Conservation (phyloP, 164 flowering plant genomes). For the Protea cynaroides region DNA sequence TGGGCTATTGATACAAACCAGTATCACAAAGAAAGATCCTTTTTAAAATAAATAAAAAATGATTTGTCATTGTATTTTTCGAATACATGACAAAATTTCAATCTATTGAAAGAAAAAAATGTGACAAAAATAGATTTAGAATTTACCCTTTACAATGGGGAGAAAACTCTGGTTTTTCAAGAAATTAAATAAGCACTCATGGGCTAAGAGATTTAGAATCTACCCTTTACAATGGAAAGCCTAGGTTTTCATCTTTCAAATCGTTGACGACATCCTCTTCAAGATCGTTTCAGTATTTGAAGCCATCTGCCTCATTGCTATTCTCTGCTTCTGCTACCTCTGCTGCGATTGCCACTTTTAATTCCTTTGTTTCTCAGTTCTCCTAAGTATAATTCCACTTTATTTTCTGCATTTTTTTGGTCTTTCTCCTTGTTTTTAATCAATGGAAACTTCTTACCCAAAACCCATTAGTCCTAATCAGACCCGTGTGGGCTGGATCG, state of each 20-base stretch:
- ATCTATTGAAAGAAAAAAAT: too few relatives aligned
- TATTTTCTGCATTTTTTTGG: too few relatives aligned
- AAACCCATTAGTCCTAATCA: slow-evolving; percentile 34
- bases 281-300: slow-evolving; percentile 36
- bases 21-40: too few relatives aligned
- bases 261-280: slow-evolving; percentile 34
- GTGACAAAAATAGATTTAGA: too few relatives aligned
- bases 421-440: too few relatives aligned
- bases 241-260: slow-evolving; percentile 11
- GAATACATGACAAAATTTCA: too few relatives aligned
- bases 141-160: too few relatives aligned
- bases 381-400: too few relatives aligned
- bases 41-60: too few relatives aligned
- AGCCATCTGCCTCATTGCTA: slow-evolving; percentile 31
- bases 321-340: slow-evolving; percentile 36
- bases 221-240: slow-evolving; percentile 9
- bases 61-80: too few relatives aligned
- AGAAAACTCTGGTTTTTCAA: slow-evolving; percentile 5
- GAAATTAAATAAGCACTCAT: slow-evolving; percentile 10
- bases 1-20: too few relatives aligned
- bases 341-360: slow-evolving; percentile 42
- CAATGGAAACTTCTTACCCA: slow-evolving; percentile 49
- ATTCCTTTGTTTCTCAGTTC: neutral
- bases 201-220: slow-evolving; percentile 3
- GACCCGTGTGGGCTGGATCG: slow-evolving; percentile 71